phyloP scores from a whole-genome alignment of 306 rosid species.

The Albizia julibrissin region DNA sequence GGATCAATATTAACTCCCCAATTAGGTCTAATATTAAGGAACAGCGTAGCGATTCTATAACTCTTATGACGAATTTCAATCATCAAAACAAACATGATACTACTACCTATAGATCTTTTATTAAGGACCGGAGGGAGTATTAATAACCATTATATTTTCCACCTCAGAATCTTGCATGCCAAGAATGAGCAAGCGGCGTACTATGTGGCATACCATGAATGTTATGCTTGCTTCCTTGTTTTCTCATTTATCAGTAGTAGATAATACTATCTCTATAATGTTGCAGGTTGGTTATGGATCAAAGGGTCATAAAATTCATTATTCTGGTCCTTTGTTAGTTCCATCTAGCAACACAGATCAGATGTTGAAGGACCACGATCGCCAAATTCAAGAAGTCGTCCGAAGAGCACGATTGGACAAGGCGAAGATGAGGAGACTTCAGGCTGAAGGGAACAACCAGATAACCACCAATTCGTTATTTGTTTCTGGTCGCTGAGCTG shows the following conservation, averaged over 20 bases:
- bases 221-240: not conserved
- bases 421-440: slow-evolving; percentile 79
- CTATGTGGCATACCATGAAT: not conserved
- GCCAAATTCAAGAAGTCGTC: slow-evolving; percentile 94
- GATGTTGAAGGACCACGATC: slow-evolving; percentile 96
- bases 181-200: not conserved
- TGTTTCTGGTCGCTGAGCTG: slow-evolving; percentile 84
- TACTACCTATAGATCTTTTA: too few relatives aligned
- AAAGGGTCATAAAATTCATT: slow-evolving; percentile 91
- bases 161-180: not conserved
- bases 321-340: slow-evolving; percentile 93
- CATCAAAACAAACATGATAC: not conserved
- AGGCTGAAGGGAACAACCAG: slow-evolving; percentile 82
- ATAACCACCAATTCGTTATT: slow-evolving; percentile 72
- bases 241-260: too few relatives aligned
- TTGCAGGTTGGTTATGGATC: slow-evolving; percentile 87
- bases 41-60: not conserved
- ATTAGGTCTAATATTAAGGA: too few relatives aligned
- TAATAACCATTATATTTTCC: not conserved
- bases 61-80: not conserved
- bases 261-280: slow-evolving; percentile 1
- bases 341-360: slow-evolving; percentile 97
- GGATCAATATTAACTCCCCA: too few relatives aligned
- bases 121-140: not conserved
- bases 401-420: slow-evolving; percentile 89